Conservation (phyloP, 768 basidiomycete genomes). For the Hydnomerulius pinastri region DNA sequence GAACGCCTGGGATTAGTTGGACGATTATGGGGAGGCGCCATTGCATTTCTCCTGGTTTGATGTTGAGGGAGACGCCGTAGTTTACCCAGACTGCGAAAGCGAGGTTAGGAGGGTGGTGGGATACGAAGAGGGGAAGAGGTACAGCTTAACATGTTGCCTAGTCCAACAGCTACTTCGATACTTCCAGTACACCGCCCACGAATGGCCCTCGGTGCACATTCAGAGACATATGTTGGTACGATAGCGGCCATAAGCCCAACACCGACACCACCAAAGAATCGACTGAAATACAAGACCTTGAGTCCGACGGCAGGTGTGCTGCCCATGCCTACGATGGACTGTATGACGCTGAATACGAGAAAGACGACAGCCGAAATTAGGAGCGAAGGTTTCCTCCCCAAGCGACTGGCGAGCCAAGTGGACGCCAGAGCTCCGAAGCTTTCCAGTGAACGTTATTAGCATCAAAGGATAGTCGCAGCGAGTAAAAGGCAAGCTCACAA, state of each 20-base stretch:
- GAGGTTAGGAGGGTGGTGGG: background rate
- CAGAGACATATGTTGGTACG: constrained; percentile 39
- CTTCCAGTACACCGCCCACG: constrained; percentile 39
- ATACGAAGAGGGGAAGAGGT: constrained; percentile 11
- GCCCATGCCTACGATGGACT: constrained; percentile 36
- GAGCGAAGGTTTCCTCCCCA: constrained; percentile 37
- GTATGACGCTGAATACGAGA: constrained; percentile 36
- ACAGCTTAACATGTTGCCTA: constrained; percentile 39
- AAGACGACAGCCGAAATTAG: constrained; percentile 34
- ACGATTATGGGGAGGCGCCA: constrained; percentile 40
- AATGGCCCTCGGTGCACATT: constrained; percentile 38
- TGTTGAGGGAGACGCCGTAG: constrained; percentile 30
- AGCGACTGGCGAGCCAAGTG: constrained; percentile 30
- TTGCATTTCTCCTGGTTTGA: constrained; percentile 29
- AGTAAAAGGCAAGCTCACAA: constrained; percentile 30
- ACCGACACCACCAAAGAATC: constrained; percentile 52
- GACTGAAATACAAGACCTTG: constrained; percentile 34
- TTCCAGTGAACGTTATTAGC: background rate
- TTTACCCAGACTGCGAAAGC: constrained; percentile 38
- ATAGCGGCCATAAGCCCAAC: constrained; percentile 40
- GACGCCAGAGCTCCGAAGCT: constrained; percentile 33
- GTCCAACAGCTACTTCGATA: constrained; percentile 33
- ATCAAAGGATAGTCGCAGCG: background rate
- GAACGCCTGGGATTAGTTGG: constrained; percentile 41
- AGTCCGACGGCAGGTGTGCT: constrained; percentile 26